Percentiles rank a stretch among this genome's conserved stretches.
Evolutionary conservation across 1,139 yeast genomes (phyloP).

Genomic region (Geotrichum klebahnii): DNA sequence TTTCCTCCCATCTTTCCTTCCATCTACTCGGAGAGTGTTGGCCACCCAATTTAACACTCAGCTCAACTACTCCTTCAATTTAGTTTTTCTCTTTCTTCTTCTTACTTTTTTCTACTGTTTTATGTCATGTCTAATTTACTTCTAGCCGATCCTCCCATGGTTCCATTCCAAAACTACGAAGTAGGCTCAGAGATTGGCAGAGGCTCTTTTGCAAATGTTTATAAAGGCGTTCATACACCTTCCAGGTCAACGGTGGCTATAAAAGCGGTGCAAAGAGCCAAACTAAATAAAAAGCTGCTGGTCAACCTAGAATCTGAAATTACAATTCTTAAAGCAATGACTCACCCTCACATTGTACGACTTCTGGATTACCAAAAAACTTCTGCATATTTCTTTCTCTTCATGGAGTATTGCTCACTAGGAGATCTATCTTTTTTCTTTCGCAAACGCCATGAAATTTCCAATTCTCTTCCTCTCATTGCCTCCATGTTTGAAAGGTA

Average conservation of each 20-base stretch:
- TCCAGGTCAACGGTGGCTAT: slow-evolving; percentile 70
- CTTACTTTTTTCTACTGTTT: background rate
- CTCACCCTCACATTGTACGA: slow-evolving; percentile 90
- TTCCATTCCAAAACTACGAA: slow-evolving; percentile 37
- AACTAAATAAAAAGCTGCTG: slow-evolving; percentile 76
- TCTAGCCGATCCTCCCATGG: background rate
- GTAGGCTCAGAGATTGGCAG: slow-evolving; percentile 79
- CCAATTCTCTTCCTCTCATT: slow-evolving; percentile 72
- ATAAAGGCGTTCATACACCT: slow-evolving; percentile 53
- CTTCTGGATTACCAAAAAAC: slow-evolving; percentile 79
- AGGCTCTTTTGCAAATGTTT: slow-evolving; percentile 94
- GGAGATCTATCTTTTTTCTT: slow-evolving; percentile 91
- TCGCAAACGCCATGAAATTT: slow-evolving; percentile 66
- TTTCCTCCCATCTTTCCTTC: background rate
- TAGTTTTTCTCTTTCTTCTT: background rate
- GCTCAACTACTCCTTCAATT: background rate
- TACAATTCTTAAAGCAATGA: slow-evolving; percentile 73
- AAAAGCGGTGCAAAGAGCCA: slow-evolving; percentile 79
- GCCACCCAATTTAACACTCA: background rate
- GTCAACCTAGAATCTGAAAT: slow-evolving; percentile 92
- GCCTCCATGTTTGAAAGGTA: slow-evolving; percentile 71
- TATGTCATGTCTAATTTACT: background rate
- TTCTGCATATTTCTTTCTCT: slow-evolving; percentile 71
- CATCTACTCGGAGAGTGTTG: background rate
- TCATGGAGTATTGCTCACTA: slow-evolving; percentile 96